Conservation (phyloP, 306 rosid genomes). For the Boehmeria nivea region DNA sequence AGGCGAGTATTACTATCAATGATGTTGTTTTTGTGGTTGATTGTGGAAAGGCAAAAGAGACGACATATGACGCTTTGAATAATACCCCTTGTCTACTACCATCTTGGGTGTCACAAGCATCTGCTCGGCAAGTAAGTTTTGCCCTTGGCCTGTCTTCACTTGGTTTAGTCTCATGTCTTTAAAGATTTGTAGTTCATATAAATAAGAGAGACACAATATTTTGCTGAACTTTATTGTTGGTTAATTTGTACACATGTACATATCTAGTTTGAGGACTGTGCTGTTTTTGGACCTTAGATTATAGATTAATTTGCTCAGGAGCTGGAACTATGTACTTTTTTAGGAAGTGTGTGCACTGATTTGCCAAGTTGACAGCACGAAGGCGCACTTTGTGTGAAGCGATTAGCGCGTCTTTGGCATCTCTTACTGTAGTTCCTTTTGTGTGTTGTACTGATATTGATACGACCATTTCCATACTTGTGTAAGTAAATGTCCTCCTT, state of each 20-base stretch:
- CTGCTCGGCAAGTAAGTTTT: conserved; percentile 84
- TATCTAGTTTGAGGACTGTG: background rate
- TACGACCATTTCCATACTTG: too few species aligned
- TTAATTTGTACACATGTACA: background rate
- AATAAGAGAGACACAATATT: background rate
- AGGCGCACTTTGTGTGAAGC: background rate
- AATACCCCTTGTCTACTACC: conserved; percentile 94
- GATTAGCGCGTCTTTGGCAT: conserved; percentile 5
- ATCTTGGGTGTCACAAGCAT: conserved; percentile 96
- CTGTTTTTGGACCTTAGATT: background rate
- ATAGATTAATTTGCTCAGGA: too few species aligned
- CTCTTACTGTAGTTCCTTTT: too few species aligned
- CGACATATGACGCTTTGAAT: conserved; percentile 93
- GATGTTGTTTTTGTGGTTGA: conserved; percentile 89
- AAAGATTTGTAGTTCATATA: background rate
- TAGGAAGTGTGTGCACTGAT: too few species aligned
- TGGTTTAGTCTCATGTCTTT: background rate
- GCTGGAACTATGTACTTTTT: too few species aligned
- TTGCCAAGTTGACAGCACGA: too few species aligned
- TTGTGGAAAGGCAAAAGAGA: conserved; percentile 98
- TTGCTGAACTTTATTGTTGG: background rate
- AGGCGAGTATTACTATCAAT: conserved; percentile 96
- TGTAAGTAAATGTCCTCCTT: too few species aligned
- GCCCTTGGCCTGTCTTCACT: background rate
- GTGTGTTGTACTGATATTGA: too few species aligned